Evolutionary conservation across 257 asterid genomes (phyloP).

Genomic region (Solanum sejunctum): DNA sequence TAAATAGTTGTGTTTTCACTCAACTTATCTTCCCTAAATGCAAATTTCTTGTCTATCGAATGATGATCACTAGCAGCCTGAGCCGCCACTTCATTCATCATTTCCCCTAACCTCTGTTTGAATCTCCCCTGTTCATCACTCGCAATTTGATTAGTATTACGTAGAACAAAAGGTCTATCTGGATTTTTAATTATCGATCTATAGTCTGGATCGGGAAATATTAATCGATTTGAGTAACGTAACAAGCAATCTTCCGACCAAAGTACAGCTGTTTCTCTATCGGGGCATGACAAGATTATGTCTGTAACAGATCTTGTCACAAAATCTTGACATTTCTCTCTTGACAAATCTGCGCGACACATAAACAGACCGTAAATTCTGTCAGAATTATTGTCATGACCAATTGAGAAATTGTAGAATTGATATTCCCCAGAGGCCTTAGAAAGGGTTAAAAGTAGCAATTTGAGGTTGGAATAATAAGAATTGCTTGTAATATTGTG

Average conservation of each 20-base stretch:
- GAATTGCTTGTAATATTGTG: neutral
- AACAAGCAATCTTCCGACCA: neutral
- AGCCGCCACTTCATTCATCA: neutral
- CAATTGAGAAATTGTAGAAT: neutral
- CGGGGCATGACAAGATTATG: neutral
- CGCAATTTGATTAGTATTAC: neutral
- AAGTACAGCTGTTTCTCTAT: neutral
- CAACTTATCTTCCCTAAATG: neutral
- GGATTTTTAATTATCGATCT: neutral
- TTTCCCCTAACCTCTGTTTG: neutral
- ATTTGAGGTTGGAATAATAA: neutral
- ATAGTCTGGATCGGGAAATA: neutral
- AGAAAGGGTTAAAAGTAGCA: neutral
- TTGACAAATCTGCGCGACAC: neutral
- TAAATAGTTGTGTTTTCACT: neutral
- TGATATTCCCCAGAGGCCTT: neutral
- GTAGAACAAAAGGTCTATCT: neutral
- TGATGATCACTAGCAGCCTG: neutral
- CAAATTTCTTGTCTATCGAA: neutral
- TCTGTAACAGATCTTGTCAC: neutral
- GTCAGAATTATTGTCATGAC: neutral
- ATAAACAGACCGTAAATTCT: neutral
- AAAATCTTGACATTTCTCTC: neutral
- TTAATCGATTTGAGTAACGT: neutral
- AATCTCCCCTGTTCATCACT: neutral